phyloP scores from a whole-genome alignment of 345 rosid species.

The Salix suchowensis region DNA sequence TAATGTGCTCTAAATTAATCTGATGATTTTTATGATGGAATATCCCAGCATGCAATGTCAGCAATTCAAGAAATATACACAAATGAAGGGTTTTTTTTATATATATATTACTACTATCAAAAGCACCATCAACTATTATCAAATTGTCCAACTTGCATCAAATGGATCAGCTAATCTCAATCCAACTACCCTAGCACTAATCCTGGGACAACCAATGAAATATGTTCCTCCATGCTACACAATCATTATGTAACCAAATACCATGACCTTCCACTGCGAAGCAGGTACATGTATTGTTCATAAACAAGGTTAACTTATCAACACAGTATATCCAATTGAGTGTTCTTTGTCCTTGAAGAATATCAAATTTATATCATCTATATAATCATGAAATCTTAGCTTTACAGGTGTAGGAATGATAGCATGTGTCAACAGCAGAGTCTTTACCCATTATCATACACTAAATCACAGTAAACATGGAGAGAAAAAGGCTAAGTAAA shows the following conservation, averaged over 20 bases:
- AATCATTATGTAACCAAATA: neutral
- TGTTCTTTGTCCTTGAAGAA: neutral
- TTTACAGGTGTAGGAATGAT: neutral
- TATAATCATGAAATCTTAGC: neutral
- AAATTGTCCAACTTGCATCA: neutral
- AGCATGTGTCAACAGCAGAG: neutral
- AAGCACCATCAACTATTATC: neutral
- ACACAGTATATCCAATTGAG: neutral
- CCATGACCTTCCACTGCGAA: neutral
- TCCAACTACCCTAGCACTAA: neutral
- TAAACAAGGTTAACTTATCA: neutral
- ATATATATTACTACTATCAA: neutral
- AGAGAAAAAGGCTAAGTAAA: neutral
- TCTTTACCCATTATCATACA: neutral
- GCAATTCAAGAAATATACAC: neutral
- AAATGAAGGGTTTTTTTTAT: too few species aligned
- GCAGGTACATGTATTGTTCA: neutral
- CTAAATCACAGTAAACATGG: neutral
- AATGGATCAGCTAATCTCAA: neutral
- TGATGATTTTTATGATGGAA: neutral
- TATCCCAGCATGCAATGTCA: slow-evolving; percentile 2
- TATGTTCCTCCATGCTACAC: neutral
- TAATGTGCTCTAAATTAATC: slow-evolving; percentile 2
- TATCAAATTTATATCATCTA: neutral
- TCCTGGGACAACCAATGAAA: neutral